Evolutionary conservation across 176 grass and related monocot species (phyloP), one percentile per base, ranked within the genome.

Genomic region (Secale cereale): DNA sequence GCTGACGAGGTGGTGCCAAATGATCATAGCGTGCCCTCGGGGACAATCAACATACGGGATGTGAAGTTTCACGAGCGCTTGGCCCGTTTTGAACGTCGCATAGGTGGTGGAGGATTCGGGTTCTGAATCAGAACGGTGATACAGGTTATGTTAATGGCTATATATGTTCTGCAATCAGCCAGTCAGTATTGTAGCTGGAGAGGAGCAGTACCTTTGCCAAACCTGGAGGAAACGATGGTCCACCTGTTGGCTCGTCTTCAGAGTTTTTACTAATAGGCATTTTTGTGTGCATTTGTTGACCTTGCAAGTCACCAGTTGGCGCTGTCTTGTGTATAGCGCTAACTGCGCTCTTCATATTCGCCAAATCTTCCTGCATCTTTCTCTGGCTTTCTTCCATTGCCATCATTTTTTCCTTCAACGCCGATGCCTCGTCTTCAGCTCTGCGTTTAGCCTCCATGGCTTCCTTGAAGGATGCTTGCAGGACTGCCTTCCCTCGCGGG

Each of bases 341-440:
- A 43, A 70, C 79, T 45, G 78, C 41, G 2, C 36, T 48, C 76
- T 39, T 85, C 82, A 88, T 85, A 13, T 36, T 79, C 19, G 69
- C 64, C 70, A 86, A 88, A 77, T 86, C 74, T 20, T 82, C 68
- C 73, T 89, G 79, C 89, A 91, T 74, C 57, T 76, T 88, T 69
- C 72, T 81, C 45, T 91, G 82, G 29, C 61, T 80, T 78, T 84
- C 84, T 85, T 94, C 86, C 92, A 89, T 89, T 28, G 59, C 76
- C 33, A 84, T 46, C 56, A 94, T 89, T 74, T 94, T 91, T 25
- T 89, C 67, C 86, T 78, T 91, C 86, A 89, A 41, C 7, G 40
- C 32, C 17, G 43, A 78, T 33, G 85, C 75, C 70, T 89, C 86
- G 2, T 94, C 86, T 78, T 91, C 83, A 73, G 83, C 92, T 17